phyloP scores from a whole-genome alignment of 345 rosid genomes.

The Acer negundo region DNA sequence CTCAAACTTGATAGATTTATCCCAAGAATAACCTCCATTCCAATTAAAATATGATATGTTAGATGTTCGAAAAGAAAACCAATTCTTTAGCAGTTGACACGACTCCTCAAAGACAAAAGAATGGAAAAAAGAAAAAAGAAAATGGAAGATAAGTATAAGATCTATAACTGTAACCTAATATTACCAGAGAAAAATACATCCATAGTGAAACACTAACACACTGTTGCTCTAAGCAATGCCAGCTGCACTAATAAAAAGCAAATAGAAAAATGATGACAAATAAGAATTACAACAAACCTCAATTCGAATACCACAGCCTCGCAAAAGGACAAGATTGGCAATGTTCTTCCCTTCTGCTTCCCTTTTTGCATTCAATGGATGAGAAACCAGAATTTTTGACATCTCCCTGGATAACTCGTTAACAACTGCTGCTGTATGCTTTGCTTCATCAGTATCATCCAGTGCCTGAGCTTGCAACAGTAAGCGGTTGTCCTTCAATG shows the following conservation, averaged over 20 bases:
- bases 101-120: not conserved
- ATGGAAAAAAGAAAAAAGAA: not conserved
- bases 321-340: constrained; percentile 84
- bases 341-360: constrained; percentile 75
- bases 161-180: not conserved
- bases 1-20: not conserved
- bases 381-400: constrained; percentile 65
- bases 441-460: constrained; percentile 87
- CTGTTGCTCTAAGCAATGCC: not conserved
- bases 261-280: not conserved
- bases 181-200: not conserved
- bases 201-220: not conserved
- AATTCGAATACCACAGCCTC: constrained; percentile 95
- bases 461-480: constrained; percentile 78
- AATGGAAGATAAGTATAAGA: not conserved
- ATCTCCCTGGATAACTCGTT: constrained; percentile 88
- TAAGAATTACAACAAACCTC: constrained; percentile 53
- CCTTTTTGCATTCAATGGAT: constrained; percentile 74
- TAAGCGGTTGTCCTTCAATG: constrained; percentile 82
- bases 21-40: not conserved
- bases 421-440: constrained; percentile 76
- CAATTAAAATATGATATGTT: not conserved
- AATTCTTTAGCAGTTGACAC: not conserved
- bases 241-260: not conserved
- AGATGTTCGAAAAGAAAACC: not conserved